Conservation (phyloP, 179 eudicot genomes). For the Sideroxylon spinosum region DNA sequence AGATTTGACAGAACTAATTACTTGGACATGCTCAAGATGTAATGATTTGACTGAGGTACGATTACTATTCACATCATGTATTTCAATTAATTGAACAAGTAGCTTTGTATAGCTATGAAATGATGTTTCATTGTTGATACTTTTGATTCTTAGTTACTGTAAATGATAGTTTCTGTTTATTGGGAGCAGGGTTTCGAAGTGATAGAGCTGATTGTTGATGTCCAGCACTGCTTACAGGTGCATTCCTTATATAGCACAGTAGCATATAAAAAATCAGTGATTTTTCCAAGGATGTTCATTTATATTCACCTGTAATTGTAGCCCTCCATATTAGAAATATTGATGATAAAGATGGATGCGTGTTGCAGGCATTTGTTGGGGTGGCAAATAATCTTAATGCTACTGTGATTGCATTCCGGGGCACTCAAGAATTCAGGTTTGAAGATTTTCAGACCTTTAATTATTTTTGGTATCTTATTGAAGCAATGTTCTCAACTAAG, state of each 20-base stretch:
- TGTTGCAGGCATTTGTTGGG: slow-evolving; percentile 86
- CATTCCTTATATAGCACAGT: slow-evolving; percentile 12
- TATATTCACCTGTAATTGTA: neutral
- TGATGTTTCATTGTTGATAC: neutral
- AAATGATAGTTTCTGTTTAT: neutral
- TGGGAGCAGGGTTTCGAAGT: slow-evolving; percentile 77
- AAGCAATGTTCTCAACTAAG: neutral
- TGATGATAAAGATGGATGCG: slow-evolving; percentile 5
- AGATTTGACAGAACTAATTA: slow-evolving; percentile 80
- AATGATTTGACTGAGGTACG: slow-evolving; percentile 64
- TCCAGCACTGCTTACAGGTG: slow-evolving; percentile 88
- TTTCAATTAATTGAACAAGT: neutral
- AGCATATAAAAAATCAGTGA: neutral
- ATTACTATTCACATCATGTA: neutral
- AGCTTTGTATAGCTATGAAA: neutral
- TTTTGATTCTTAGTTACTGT: neutral
- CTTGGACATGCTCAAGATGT: slow-evolving; percentile 96
- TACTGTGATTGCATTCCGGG: slow-evolving; percentile 84
- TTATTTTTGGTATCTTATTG: slow-evolving; percentile 3
- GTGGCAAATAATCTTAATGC: slow-evolving; percentile 77
- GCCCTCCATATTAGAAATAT: neutral
- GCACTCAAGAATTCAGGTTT: slow-evolving; percentile 88
- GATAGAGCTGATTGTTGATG: slow-evolving; percentile 84
- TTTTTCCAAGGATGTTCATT: neutral
- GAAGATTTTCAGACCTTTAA: neutral